These are phyloP conservation scores for Ogataea pignaliae DNA, from an alignment of 805 yeast species.

Conservation along the genomic window DNA sequence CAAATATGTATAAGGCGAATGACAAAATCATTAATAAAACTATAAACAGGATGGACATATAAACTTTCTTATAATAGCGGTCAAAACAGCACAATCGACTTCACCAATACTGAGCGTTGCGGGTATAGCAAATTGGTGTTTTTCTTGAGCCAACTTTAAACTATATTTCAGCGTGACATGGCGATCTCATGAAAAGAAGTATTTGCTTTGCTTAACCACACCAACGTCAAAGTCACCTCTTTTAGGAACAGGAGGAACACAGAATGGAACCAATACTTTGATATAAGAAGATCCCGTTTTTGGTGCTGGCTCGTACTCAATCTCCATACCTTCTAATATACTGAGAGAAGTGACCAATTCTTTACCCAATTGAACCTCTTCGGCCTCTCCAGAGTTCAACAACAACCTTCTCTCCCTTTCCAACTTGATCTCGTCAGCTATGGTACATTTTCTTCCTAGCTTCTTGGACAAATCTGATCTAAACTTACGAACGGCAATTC, in stretches of 20 bases:
- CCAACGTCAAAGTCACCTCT: slow-evolving; percentile 82
- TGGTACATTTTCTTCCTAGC: slow-evolving; percentile 51
- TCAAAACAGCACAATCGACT: too few relatives aligned
- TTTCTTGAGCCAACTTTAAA: too few relatives aligned
- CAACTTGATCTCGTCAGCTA: slow-evolving; percentile 68
- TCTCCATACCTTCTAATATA: slow-evolving; percentile 34
- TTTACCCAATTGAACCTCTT: slow-evolving; percentile 43
- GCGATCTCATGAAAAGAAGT: slow-evolving; percentile 65
- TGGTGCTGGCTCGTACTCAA: slow-evolving; percentile 13
- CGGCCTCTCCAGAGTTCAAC: slow-evolving; percentile 48
- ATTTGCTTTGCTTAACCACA: slow-evolving; percentile 65
- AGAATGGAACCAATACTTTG: slow-evolving; percentile 61
- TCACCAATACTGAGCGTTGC: too few relatives aligned
- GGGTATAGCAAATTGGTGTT: too few relatives aligned
- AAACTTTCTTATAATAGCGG: too few relatives aligned
- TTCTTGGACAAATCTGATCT: slow-evolving; percentile 45
- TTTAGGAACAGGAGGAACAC: slow-evolving; percentile 67
- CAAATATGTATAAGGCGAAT: too few relatives aligned
- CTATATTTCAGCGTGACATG: neutral
- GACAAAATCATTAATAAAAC: too few relatives aligned
- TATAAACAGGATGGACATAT: too few relatives aligned
- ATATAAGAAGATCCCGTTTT: slow-evolving; percentile 19
- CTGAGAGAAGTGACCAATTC: slow-evolving; percentile 69
- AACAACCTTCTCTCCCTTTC: slow-evolving; percentile 62
- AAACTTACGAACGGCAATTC: slow-evolving; percentile 41